phyloP scores from a whole-genome alignment of 2,329 filamentous ascomycete species.

The Ophiostoma quercus region DNA sequence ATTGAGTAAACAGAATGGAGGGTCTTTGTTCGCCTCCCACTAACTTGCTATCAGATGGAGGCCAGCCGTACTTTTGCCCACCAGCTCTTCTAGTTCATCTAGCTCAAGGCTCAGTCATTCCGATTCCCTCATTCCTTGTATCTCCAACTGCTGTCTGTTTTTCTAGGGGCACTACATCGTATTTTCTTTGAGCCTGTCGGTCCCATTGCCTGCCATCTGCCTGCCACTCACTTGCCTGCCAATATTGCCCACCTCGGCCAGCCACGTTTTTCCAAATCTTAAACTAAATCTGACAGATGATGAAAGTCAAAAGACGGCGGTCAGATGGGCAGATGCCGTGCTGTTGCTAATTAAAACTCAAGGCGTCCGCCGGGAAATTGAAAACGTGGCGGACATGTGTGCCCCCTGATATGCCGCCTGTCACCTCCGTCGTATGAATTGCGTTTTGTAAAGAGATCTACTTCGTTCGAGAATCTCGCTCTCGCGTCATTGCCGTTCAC shows the following conservation, averaged over 20 bases:
- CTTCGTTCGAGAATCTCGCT: not conserved
- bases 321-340: not conserved
- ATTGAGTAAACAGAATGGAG: not conserved
- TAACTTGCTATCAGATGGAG: not conserved
- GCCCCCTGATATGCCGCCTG: not conserved
- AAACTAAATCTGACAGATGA: not conserved
- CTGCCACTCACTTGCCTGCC: not conserved
- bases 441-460: not conserved
- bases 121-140: not conserved
- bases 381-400: conserved; percentile 1
- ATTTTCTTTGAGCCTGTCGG: not conserved
- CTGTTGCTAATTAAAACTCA: not conserved
- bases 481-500: not conserved
- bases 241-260: not conserved
- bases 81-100: not conserved
- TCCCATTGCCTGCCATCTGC: not conserved
- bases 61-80: not conserved
- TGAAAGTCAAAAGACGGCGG: not conserved
- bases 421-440: not conserved
- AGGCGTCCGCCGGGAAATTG: not conserved
- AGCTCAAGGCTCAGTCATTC: not conserved
- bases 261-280: not conserved
- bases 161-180: too few relatives aligned
- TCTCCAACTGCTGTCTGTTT: too few relatives aligned
- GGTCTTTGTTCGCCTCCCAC: not conserved